Percentiles rank a stretch among this genome's conserved stretches.
Evolutionary conservation across 106 monocot genomes (phyloP).

Genomic region (Acorus calamus): DNA sequence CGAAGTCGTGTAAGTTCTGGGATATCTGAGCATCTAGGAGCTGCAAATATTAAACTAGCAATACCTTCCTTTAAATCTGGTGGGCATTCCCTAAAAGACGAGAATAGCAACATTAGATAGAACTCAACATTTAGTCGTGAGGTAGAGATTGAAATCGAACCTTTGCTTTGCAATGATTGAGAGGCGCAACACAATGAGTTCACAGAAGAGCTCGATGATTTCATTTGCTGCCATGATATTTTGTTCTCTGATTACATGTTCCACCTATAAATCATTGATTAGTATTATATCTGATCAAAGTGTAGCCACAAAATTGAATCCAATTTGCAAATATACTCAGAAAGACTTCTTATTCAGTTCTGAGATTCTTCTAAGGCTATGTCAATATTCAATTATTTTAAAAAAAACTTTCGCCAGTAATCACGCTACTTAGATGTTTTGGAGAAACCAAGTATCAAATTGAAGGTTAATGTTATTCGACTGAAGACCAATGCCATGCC

Average conservation of each 20-base stretch:
- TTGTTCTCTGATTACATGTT: conserved; percentile 91
- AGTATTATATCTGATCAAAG: too few species aligned
- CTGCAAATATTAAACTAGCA: conserved; percentile 80
- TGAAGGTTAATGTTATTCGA: too few species aligned
- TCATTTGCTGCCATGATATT: conserved; percentile 88
- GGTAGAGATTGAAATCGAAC: conserved; percentile 15
- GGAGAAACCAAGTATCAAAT: too few species aligned
- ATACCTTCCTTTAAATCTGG: conserved; percentile 90
- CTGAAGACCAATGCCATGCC: too few species aligned
- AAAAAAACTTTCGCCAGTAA: too few species aligned
- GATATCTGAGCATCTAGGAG: conserved; percentile 96
- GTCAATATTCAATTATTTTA: too few species aligned
- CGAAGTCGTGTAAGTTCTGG: conserved; percentile 68
- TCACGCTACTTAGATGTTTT: too few species aligned
- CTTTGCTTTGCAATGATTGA: conserved; percentile 83
- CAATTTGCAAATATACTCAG: too few species aligned
- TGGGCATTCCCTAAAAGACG: conserved; percentile 58
- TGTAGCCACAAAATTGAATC: too few species aligned
- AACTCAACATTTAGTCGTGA: background rate
- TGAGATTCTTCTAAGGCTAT: too few species aligned
- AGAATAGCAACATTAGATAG: background rate
- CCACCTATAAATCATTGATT: conserved; percentile 43
- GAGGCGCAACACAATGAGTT: conserved; percentile 70
- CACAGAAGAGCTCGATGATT: conserved; percentile 91
- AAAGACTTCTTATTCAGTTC: too few species aligned